These are phyloP conservation scores for Colletotrichum salicis DNA, from an alignment of 2,329 filamentous ascomycete species.

Conservation along the genomic window DNA sequence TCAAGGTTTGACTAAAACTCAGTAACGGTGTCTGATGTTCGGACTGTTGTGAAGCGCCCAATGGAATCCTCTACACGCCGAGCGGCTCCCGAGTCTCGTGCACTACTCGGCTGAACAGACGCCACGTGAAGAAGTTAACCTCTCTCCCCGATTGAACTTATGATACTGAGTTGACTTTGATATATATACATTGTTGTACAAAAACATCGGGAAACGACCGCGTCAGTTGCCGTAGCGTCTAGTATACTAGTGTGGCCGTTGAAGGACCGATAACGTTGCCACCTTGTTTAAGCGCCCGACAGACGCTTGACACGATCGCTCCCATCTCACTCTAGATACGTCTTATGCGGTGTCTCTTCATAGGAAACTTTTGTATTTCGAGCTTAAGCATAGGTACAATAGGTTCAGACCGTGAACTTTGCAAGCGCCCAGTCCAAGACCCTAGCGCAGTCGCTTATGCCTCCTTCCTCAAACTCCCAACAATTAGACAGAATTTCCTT, in stretches of 20 bases:
- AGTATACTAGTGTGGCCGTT: background rate
- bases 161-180: background rate
- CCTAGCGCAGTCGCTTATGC: slow-evolving; percentile 29
- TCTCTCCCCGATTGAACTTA: background rate
- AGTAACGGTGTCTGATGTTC: background rate
- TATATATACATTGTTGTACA: background rate
- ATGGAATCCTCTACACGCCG: background rate
- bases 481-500: slow-evolving; percentile 27
- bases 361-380: background rate
- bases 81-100: background rate
- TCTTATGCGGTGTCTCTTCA: background rate
- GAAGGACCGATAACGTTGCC: background rate
- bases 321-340: background rate
- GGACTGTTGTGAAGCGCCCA: background rate
- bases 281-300: background rate
- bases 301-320: background rate
- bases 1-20: background rate
- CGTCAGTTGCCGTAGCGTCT: background rate
- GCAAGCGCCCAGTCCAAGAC: slow-evolving; percentile 32
- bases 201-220: background rate
- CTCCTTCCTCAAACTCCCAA: slow-evolving; percentile 31
- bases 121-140: background rate
- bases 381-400: background rate
- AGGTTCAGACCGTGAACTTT: slow-evolving; percentile 8
- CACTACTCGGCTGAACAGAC: background rate